phyloP scores from a whole-genome alignment of 1,139 yeast species.

The Suhomyces atakaporum region DNA sequence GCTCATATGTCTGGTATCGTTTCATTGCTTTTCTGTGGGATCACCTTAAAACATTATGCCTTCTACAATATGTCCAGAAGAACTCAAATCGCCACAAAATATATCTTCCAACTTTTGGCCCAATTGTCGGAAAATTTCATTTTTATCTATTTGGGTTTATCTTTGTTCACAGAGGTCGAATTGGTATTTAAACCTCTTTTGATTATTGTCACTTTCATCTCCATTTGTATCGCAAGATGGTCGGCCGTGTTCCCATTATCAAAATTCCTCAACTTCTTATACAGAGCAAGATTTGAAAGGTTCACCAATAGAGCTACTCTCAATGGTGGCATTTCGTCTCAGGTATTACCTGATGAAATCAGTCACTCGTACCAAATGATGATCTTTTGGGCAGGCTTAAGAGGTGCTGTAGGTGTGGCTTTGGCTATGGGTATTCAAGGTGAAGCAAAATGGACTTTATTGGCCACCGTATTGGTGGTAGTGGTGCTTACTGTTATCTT shows the following conservation, averaged over 20 bases:
- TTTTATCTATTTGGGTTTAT: constrained; percentile 90
- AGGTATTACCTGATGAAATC: constrained; percentile 77
- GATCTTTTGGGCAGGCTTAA: constrained; percentile 98
- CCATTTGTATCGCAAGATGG: constrained; percentile 96
- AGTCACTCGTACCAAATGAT: constrained; percentile 96
- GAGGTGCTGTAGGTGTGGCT: constrained; percentile 99
- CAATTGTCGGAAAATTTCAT: constrained; percentile 96
- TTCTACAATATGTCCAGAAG: constrained; percentile 96
- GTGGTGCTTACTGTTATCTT: constrained; percentile 94
- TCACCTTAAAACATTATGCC: constrained; percentile 94
- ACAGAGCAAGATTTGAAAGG: constrained; percentile 54
- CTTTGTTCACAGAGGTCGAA: constrained; percentile 93
- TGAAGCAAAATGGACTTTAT: constrained; percentile 81
- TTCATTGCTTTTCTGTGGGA: constrained; percentile 91
- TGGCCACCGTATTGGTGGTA: constrained; percentile 94
- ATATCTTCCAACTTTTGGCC: constrained; percentile 89
- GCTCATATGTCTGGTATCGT: constrained; percentile 99
- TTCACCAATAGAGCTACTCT: constrained; percentile 35
- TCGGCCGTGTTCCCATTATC: constrained; percentile 96
- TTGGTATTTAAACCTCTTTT: constrained; percentile 90
- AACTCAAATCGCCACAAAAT: constrained; percentile 94
- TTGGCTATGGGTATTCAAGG: constrained; percentile 97
- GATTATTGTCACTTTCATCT: constrained; percentile 84
- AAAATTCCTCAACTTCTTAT: constrained; percentile 75
- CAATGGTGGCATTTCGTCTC: constrained; percentile 42